A percentile compares a stretch with the other conserved stretches of the same genome.
Evolutionary conservation across 2,329 filamentous ascomycete species (phyloP).

Genomic region (Aureobasidium namibiae): DNA sequence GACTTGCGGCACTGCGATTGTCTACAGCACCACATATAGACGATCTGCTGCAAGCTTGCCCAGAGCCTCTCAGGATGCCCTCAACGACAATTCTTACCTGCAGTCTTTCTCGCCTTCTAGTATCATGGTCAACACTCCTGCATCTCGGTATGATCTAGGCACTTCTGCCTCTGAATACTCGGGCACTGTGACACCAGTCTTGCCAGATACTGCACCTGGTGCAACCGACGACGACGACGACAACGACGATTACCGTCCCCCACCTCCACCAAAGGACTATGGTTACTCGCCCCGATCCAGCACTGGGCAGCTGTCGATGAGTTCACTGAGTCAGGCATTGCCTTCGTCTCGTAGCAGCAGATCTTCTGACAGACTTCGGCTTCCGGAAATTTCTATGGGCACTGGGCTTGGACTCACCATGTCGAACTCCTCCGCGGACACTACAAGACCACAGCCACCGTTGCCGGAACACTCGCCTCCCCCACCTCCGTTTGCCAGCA

Average conservation of each 20-base stretch:
- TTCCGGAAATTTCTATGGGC: conserved; percentile 32
- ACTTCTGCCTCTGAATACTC: conserved; percentile 1
- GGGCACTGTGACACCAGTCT: not conserved
- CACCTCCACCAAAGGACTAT: conserved; percentile 36
- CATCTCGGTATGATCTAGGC: conserved; percentile 1
- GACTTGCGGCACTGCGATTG: conserved; percentile 1
- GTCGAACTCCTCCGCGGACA: conserved; percentile 17
- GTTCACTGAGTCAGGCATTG: not conserved
- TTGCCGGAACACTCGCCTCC: conserved; percentile 39
- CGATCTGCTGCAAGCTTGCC: conserved; percentile 5
- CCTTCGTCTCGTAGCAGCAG: not conserved
- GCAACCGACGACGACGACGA: conserved; percentile 26
- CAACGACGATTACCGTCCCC: conserved; percentile 29
- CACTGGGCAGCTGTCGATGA: conserved; percentile 20
- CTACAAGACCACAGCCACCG: conserved; percentile 31
- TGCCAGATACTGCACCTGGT: not conserved
- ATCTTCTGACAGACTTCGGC: conserved; percentile 18
- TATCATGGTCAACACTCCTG: conserved; percentile 11
- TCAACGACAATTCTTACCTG: not conserved
- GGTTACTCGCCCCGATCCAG: conserved; percentile 29
- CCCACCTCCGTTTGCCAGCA: conserved; percentile 32
- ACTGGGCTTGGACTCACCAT: conserved; percentile 39
- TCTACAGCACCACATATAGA: conserved; percentile 8
- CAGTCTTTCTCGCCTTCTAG: conserved; percentile 10
- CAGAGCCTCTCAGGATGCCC: conserved; percentile 3